Evolutionary conservation across 805 yeast genomes (phyloP).

Genomic region (Metschnikowia lochheadii): DNA sequence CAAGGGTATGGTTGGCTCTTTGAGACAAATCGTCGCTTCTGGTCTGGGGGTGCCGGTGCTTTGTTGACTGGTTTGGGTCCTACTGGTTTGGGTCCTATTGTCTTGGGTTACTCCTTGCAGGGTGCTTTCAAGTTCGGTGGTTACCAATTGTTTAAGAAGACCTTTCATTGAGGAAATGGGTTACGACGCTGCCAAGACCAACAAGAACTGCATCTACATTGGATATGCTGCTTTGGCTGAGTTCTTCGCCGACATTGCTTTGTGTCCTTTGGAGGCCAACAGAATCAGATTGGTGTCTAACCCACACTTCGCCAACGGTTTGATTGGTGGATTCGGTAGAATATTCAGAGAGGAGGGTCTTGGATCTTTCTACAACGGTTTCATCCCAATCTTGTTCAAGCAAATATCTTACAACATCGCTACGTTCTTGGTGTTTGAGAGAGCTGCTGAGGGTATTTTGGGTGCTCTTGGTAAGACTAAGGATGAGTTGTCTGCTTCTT

Average conservation of each 20-base stretch:
- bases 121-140: constrained; percentile 94
- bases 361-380: constrained; percentile 49
- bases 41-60: constrained; percentile 93
- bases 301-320: constrained; percentile 83
- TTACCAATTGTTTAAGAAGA: constrained; percentile 82
- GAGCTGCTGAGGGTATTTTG: constrained; percentile 79
- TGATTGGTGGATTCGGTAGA: constrained; percentile 82
- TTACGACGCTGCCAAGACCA: constrained; percentile 66
- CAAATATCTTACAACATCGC: constrained; percentile 91
- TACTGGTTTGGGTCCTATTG: too few species aligned
- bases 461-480: constrained; percentile 62
- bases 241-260: constrained; percentile 84
- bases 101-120: constrained; percentile 81
- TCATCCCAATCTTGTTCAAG: constrained; percentile 86
- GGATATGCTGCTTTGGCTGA: constrained; percentile 88
- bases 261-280: constrained; percentile 89
- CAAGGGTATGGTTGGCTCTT: constrained; percentile 77
- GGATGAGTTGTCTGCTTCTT: constrained; percentile 50
- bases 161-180: constrained; percentile 73
- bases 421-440: constrained; percentile 81
- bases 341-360: constrained; percentile 76
- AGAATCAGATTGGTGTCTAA: constrained; percentile 89
- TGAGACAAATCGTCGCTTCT: constrained; percentile 59
- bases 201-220: constrained; percentile 77
- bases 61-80: constrained; percentile 86